phyloP scores from a whole-genome alignment of 106 monocot species.

The Triglochin maritima region DNA sequence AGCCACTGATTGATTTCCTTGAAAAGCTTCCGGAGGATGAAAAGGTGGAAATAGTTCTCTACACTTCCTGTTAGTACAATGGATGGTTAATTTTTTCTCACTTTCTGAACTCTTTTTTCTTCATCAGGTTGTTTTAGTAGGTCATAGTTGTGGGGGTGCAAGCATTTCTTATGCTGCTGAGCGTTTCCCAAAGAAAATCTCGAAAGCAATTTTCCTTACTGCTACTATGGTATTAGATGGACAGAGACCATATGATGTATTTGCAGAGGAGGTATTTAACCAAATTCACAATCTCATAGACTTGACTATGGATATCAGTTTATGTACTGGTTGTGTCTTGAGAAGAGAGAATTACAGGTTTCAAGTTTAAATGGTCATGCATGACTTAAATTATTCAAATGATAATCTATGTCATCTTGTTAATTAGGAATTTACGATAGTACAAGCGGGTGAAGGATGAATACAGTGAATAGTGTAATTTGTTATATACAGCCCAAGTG shows the following conservation, averaged over 20 bases:
- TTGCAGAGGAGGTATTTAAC: slow-evolving; percentile 47
- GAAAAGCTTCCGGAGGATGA: slow-evolving; percentile 50
- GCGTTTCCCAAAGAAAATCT: slow-evolving; percentile 47
- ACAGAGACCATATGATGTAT: slow-evolving; percentile 78
- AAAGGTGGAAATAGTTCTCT: slow-evolving; percentile 31
- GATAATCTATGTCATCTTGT: no score
- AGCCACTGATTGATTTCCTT: slow-evolving; percentile 66
- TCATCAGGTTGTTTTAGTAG: slow-evolving; percentile 76
- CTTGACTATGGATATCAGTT: background rate
- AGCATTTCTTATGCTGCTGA: slow-evolving; percentile 75
- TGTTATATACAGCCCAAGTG: no score
- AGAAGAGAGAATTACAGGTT: background rate
- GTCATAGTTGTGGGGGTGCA: slow-evolving; percentile 94
- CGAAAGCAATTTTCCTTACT: slow-evolving; percentile 73
- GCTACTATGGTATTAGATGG: slow-evolving; percentile 90
- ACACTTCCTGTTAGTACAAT: background rate
- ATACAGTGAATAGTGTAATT: no score
- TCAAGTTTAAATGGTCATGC: background rate
- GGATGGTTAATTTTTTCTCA: background rate
- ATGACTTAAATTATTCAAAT: no score
- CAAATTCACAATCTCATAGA: background rate
- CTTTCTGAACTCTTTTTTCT: background rate
- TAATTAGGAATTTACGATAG: no score
- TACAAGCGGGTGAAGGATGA: no score
- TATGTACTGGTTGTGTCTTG: background rate